These are phyloP conservation scores for Elsinoe fawcettii DNA, from an alignment of 2,329 filamentous ascomycete genomes.

Conservation along the genomic window DNA sequence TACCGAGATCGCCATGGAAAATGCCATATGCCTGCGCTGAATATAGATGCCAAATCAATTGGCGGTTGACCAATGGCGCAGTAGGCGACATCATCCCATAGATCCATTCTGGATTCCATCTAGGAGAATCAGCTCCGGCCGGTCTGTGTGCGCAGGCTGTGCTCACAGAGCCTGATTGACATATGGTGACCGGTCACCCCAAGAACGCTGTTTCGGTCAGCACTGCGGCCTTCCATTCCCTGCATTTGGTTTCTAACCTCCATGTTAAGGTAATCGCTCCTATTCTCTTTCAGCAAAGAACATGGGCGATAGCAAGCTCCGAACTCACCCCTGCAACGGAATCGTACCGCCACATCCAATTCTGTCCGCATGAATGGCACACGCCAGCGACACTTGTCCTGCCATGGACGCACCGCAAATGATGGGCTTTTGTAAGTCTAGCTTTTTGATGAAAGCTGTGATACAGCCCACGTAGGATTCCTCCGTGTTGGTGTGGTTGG, in stretches of 20 bases:
- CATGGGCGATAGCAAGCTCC: not conserved
- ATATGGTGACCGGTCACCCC: conserved; percentile 40
- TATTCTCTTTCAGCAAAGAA: not conserved
- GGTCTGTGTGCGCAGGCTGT: not conserved
- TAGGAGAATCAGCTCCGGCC: not conserved
- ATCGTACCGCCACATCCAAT: conserved; percentile 41
- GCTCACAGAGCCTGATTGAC: conserved; percentile 42
- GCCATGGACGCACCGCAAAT: conserved; percentile 46
- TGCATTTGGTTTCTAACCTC: conserved; percentile 19
- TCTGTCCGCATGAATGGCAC: conserved; percentile 41
- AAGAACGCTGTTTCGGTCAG: conserved; percentile 28
- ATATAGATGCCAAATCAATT: conserved; percentile 45
- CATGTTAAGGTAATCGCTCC: conserved; percentile 35
- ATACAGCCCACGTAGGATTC: conserved; percentile 39
- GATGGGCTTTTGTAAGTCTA: conserved; percentile 40
- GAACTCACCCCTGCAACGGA: conserved; percentile 37
- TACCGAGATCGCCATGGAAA: conserved; percentile 29
- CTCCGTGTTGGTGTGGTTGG: conserved; percentile 43
- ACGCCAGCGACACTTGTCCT: conserved; percentile 42
- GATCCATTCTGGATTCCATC: conserved; percentile 36
- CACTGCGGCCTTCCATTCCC: not conserved
- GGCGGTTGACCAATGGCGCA: conserved; percentile 38
- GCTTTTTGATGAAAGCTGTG: conserved; percentile 37
- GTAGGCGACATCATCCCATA: conserved; percentile 45
- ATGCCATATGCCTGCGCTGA: conserved; percentile 45